Percentiles rank a stretch among this genome's conserved stretches.
phyloP scores from a whole-genome alignment of 352 stramenopile genomes.

The Pythium aphanidermatum region DNA sequence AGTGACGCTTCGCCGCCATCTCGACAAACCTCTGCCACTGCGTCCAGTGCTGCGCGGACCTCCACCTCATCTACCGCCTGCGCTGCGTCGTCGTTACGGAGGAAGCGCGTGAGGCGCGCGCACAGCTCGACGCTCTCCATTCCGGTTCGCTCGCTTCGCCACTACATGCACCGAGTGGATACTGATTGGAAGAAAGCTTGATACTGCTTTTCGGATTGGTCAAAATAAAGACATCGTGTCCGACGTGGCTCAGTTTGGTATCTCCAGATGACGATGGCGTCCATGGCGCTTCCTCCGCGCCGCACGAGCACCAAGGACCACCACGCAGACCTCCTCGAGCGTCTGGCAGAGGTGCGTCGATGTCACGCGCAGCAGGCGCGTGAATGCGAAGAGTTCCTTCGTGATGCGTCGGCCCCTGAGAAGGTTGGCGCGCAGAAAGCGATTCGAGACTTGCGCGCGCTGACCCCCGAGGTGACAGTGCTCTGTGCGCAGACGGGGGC shows the following conservation, averaged over 20 bases:
- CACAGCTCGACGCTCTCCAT: constrained; percentile 54
- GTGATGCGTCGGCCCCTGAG: constrained; percentile 31
- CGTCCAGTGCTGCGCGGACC: constrained; percentile 16
- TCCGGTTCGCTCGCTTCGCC: constrained; percentile 6
- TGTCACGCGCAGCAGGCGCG: constrained; percentile 33
- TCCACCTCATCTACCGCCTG: constrained; percentile 12
- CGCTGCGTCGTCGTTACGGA: constrained; percentile 19
- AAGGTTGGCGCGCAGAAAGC: constrained; percentile 44
- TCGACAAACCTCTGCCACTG: constrained; percentile 30
- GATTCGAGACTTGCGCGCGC: constrained; percentile 43
- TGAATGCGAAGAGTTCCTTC: constrained; percentile 35
- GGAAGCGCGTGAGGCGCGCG: constrained; percentile 54
- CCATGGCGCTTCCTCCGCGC: background rate
- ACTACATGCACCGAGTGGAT: background rate
- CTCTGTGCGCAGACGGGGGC: constrained; percentile 71
- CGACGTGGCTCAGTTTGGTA: too few relatives aligned
- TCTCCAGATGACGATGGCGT: constrained; percentile 14
- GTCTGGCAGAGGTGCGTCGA: constrained; percentile 36
- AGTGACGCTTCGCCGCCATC: constrained; percentile 13
- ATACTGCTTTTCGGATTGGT: constrained; percentile 1
- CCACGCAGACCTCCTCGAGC: constrained; percentile 55
- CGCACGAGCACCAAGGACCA: constrained; percentile 25
- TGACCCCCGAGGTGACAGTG: constrained; percentile 63
- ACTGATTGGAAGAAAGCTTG: background rate
- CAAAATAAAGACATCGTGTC: too few relatives aligned